Evolutionary conservation across 2,329 filamentous ascomycete species (phyloP), one percentile per base, ranked within the genome.

Genomic region (Claviceps africana): DNA sequence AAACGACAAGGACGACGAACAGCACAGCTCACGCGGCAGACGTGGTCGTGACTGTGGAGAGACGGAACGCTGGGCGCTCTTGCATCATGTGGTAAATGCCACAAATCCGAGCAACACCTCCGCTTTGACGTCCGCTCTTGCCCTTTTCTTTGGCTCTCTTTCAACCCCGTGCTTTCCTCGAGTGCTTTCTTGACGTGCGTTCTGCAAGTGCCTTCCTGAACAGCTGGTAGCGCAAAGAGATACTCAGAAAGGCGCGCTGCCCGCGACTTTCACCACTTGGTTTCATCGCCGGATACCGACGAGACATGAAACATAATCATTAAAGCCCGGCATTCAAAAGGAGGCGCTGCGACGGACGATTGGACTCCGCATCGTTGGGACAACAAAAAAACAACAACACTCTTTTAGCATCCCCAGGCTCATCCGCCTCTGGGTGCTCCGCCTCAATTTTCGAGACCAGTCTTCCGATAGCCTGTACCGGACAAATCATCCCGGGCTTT

Each of bases 61-160:
- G 30, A 46, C 37, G 31, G 35, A 53, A 21, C 51, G 39, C 21
- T 8, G 39, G 22, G 48, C 47, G 47, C 39, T 44, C 44, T 33
- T 48, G 48, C 53, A 48, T 40, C 53, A 55, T 55, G 53, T 51
- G 53, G 44, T 55, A 51, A 51, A 44, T 39, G 48, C 45, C 52
- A 46, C 48, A 51, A 45, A 31, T 48, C 21, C 35, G 48, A 54
- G 44, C 47, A 49, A 43, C 43, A 25, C 51, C 31, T 33, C 49
- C 19, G n/a, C 50, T 40, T 52, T 37, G 15, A 37, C 47, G 35
- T 47, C 43, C 31, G 37, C n/a, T 48, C 42, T 46, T 49, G 47
- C 40, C 15, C 22, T 37, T 31, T 25, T n/a, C 44, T 47, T 21
- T 39, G 25, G 43, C 46, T 35, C 25, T 42, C 11, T 4, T 49